A percentile compares a stretch with the other conserved stretches of the same genome.
These are phyloP conservation scores for Boletus putidus DNA, from an alignment of 1,284 basidiomycete species.

Conservation along the genomic window DNA sequence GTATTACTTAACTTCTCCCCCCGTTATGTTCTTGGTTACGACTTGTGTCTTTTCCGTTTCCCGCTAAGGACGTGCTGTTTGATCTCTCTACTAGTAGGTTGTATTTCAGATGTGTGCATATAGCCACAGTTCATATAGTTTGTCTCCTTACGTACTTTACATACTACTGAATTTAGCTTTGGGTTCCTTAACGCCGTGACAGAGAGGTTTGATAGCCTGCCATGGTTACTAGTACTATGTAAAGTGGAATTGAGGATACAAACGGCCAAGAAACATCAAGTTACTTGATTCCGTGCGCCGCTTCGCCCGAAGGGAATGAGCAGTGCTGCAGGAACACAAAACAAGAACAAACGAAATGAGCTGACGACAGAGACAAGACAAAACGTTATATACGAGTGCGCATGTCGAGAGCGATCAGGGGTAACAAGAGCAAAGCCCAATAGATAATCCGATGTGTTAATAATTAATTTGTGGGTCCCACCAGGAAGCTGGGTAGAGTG, in stretches of 20 bases:
- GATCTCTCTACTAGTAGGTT: constrained; percentile 20
- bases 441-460: constrained; percentile 38
- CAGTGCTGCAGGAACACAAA: constrained; percentile 29
- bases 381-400: constrained; percentile 39
- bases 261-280: constrained; percentile 17
- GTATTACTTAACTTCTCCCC: not conserved
- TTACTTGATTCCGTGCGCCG: constrained; percentile 16
- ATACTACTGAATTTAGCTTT: constrained; percentile 22
- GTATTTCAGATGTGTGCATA: constrained; percentile 14
- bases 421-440: constrained; percentile 40
- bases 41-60: not conserved
- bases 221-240: constrained; percentile 12
- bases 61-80: not conserved
- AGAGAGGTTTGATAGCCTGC: constrained; percentile 10
- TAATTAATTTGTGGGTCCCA: constrained; percentile 35
- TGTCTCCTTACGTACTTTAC: constrained; percentile 11
- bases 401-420: constrained; percentile 42
- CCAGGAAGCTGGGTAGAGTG: constrained; percentile 19
- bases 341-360: constrained; percentile 35
- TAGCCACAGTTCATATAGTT: not conserved
- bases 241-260: constrained; percentile 15
- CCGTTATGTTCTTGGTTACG: not conserved
- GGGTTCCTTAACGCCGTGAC: not conserved
- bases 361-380: constrained; percentile 37
- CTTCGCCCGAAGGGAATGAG: constrained; percentile 7